phyloP scores from a whole-genome alignment of 805 yeast genomes.

The Groenewaldozyma tartarivorans region DNA sequence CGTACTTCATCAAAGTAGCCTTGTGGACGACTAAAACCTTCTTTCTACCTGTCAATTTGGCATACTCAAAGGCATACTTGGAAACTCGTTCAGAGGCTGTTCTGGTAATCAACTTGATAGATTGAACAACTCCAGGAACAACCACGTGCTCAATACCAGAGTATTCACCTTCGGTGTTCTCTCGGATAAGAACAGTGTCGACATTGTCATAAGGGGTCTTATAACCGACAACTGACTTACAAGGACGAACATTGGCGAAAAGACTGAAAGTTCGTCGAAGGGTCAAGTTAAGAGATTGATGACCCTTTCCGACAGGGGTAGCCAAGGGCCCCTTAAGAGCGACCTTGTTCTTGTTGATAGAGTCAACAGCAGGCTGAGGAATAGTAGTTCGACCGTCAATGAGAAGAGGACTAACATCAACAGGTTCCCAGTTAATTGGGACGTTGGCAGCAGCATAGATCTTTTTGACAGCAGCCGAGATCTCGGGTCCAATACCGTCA shows the following conservation, averaged over 20 bases:
- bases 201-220: conserved; percentile 84
- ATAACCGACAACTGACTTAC: conserved; percentile 87
- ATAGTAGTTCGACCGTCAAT: conserved; percentile 89
- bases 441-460: conserved; percentile 91
- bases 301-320: conserved; percentile 98
- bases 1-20: conserved; percentile 95
- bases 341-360: conserved; percentile 84
- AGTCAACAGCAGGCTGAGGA: conserved; percentile 85
- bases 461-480: conserved; percentile 85
- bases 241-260: conserved; percentile 96
- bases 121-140: conserved; percentile 97
- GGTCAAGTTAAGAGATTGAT: conserved; percentile 93
- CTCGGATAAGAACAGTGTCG: conserved; percentile 93
- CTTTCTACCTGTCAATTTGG: conserved; percentile 76
- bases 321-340: conserved; percentile 98
- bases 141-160: conserved; percentile 98
- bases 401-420: conserved; percentile 89
- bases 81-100: conserved; percentile 95
- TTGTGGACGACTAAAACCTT: conserved; percentile 94
- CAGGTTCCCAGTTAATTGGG: conserved; percentile 95
- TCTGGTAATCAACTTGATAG: conserved; percentile 92
- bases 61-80: conserved; percentile 95
- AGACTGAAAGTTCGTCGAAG: conserved; percentile 93
- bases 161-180: conserved; percentile 98
- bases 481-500: conserved; percentile 96